These are phyloP conservation scores for Paragyromitra xinjiangensis DNA, from an alignment of 495 filamentous ascomycete genomes.

Conservation along the genomic window DNA sequence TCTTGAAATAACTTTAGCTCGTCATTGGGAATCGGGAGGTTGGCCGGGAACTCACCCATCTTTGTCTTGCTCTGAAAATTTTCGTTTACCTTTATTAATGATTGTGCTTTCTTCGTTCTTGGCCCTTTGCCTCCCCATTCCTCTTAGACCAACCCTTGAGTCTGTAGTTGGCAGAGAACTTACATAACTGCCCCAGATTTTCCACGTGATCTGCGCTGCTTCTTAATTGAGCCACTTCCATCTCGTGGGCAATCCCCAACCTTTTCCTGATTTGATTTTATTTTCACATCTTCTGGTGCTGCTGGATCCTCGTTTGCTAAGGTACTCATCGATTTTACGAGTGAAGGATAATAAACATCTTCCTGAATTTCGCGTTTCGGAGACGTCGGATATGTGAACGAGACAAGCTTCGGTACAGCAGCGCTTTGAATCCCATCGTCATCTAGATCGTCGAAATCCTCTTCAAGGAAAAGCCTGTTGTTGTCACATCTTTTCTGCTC, in stretches of 20 bases:
- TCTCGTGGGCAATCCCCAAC: neutral
- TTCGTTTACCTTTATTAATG: conserved; percentile 17
- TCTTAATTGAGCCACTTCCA: conserved; percentile 5
- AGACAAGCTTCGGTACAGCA: conserved; percentile 7
- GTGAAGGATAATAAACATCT: neutral
- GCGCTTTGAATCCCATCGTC: conserved; percentile 1
- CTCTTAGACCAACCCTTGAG: conserved; percentile 5
- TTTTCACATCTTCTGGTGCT: neutral
- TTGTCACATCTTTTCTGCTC: neutral
- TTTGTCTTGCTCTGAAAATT: conserved; percentile 4
- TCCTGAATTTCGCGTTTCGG: neutral
- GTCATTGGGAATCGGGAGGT: neutral
- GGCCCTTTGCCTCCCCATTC: neutral
- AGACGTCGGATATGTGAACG: neutral
- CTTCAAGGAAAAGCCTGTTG: conserved; percentile 7
- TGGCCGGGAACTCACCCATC: conserved; percentile 17
- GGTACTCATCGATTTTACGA: neutral
- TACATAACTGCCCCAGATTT: conserved; percentile 2
- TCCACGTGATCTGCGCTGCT: neutral
- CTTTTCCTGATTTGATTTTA: neutral
- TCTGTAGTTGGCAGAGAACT: neutral
- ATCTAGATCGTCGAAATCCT: conserved; percentile 21
- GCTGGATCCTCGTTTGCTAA: neutral
- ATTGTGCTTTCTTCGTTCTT: neutral
- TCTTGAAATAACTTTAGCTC: neutral